phyloP scores from a whole-genome alignment of 352 stramenopile genomes.

The Pythium guiyangense region DNA sequence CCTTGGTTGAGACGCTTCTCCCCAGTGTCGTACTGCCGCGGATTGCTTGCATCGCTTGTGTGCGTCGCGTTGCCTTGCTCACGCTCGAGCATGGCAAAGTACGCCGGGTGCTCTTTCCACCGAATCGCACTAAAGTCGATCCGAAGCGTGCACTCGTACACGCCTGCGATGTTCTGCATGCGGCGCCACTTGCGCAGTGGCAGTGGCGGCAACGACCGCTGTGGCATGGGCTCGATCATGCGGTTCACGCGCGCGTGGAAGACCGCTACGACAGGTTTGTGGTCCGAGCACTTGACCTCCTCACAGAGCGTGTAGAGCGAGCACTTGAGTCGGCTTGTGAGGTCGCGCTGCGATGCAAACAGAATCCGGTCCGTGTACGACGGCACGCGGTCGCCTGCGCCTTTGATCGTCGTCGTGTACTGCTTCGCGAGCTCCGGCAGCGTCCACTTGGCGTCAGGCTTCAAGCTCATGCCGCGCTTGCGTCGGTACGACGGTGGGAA shows the following conservation, averaged over 20 bases:
- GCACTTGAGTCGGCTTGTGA: conserved; percentile 57
- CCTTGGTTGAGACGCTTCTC: conserved; percentile 6
- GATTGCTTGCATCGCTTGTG: conserved; percentile 4
- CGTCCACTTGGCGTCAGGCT: conserved; percentile 9
- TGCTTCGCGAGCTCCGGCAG: conserved; percentile 30
- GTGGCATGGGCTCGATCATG: conserved; percentile 44
- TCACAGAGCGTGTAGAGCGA: conserved; percentile 72
- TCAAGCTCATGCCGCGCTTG: conserved; percentile 27
- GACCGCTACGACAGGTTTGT: conserved; percentile 75
- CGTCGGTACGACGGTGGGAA: conserved; percentile 79
- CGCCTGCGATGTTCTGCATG: conserved; percentile 43
- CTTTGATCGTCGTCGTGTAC: conserved; percentile 56
- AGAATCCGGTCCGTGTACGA: conserved; percentile 91
- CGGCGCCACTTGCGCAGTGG: conserved; percentile 35
- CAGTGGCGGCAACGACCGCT: conserved; percentile 31
- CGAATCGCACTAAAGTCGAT: conserved; percentile 46
- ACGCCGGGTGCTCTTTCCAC: conserved; percentile 37
- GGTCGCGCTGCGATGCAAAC: conserved; percentile 70
- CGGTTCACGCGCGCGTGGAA: conserved; percentile 71
- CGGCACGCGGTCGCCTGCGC: conserved; percentile 63
- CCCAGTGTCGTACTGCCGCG: neutral
- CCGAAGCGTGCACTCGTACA: conserved; percentile 51
- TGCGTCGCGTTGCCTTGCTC: neutral
- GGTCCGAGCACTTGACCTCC: conserved; percentile 69
- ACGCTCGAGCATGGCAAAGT: conserved; percentile 11